phyloP scores from a whole-genome alignment of 2,329 filamentous ascomycete species.

The Macrophomina pseudophaseolina region DNA sequence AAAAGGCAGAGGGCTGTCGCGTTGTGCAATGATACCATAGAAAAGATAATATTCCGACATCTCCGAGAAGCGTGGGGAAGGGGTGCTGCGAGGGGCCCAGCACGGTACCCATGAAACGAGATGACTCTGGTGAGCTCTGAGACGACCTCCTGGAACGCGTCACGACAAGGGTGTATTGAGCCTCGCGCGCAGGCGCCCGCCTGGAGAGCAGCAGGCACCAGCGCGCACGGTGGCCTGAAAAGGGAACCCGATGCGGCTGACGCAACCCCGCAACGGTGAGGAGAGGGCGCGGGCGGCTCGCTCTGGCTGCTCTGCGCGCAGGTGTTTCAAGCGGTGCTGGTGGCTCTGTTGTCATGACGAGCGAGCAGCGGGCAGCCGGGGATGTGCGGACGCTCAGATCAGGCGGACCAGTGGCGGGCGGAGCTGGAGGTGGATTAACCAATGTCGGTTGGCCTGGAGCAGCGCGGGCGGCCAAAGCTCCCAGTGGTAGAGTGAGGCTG shows the following conservation, averaged over 20 bases:
- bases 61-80: slow-evolving; percentile 19
- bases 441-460: not conserved
- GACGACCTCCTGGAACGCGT: slow-evolving; percentile 18
- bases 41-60: slow-evolving; percentile 7
- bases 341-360: not conserved
- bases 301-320: not conserved
- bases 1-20: not conserved
- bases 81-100: not conserved
- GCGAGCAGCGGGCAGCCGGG: slow-evolving; percentile 4
- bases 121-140: slow-evolving; percentile 10
- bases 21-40: slow-evolving; percentile 21
- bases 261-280: slow-evolving; percentile 18
- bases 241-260: not conserved
- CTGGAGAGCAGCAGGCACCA: slow-evolving; percentile 17
- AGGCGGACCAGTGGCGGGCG: slow-evolving; percentile 17
- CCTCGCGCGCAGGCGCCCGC: slow-evolving; percentile 9
- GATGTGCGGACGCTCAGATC: slow-evolving; percentile 19
- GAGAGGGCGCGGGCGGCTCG: not conserved
- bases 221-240: not conserved
- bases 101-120: slow-evolving; percentile 18
- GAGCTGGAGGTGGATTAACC: slow-evolving; percentile 5
- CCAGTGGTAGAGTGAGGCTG: slow-evolving; percentile 11
- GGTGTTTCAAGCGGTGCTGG: slow-evolving; percentile 13
- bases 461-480: slow-evolving; percentile 2
- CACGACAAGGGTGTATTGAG: slow-evolving; percentile 13